Evolutionary conservation across 73 alveolate genomes (phyloP).

Genomic region (Breviolum minutum): DNA sequence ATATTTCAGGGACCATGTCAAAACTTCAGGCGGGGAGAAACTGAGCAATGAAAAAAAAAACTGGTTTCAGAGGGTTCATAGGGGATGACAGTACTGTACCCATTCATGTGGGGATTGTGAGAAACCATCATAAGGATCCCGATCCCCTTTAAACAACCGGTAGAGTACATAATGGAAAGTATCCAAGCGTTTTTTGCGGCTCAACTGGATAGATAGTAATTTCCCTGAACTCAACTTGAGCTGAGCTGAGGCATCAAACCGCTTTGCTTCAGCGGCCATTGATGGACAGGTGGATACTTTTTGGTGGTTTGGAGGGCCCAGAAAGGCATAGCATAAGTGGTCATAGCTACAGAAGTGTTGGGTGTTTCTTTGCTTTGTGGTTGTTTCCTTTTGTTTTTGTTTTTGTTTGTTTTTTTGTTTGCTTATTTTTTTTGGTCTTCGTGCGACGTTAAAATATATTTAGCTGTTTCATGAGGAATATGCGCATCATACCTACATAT

Average conservation of each 20-base stretch:
- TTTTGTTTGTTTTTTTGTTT: neutral
- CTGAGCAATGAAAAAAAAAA: no score
- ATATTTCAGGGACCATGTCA: no score
- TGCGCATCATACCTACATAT: no score
- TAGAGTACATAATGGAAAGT: no score
- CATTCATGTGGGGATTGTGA: no score
- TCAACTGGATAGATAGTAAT: neutral
- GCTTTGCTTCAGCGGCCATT: constrained; percentile 45
- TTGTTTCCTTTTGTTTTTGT: neutral
- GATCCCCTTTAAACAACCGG: no score
- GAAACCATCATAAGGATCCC: no score
- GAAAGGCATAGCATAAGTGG: neutral
- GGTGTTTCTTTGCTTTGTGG: neutral
- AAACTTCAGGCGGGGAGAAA: no score
- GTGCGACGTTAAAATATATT: no score
- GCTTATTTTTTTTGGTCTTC: neutral
- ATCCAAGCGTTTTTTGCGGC: neutral
- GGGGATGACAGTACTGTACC: no score
- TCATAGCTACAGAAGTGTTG: neutral
- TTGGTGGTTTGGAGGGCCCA: constrained; percentile 29
- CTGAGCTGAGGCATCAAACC: constrained; percentile 34
- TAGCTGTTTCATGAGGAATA: no score
- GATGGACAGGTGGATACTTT: constrained; percentile 71
- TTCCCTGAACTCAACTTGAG: neutral
- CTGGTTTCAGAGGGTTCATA: no score